Evolutionary conservation across 345 rosid species (phyloP).

Genomic region (Trapa bicornis): DNA sequence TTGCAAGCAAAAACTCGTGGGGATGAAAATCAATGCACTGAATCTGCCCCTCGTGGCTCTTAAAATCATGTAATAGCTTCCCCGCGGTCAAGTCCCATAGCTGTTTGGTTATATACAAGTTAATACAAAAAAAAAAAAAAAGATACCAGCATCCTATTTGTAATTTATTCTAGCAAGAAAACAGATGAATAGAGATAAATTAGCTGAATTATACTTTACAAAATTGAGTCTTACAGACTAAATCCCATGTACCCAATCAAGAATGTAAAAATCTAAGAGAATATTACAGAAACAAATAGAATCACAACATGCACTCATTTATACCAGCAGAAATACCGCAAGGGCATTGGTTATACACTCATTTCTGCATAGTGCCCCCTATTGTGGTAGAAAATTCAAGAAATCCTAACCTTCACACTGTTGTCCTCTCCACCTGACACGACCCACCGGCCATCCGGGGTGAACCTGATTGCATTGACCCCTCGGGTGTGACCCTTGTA

Average conservation of each 20-base stretch:
- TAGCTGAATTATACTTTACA: not conserved
- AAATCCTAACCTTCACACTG: conserved; percentile 61
- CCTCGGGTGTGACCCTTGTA: conserved; percentile 99
- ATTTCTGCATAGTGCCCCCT: not conserved
- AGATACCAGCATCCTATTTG: not conserved
- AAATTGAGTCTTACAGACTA: not conserved
- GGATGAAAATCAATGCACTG: conserved; percentile 99
- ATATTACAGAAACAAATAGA: not conserved
- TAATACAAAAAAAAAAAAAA: not conserved
- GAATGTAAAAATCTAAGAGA: not conserved
- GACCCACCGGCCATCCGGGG: conserved; percentile 99
- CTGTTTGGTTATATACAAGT: conserved; percentile 21
- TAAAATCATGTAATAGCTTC: conserved; percentile 83
- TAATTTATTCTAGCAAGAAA: not conserved
- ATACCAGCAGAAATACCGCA: not conserved
- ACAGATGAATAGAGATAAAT: not conserved
- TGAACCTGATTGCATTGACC: conserved; percentile 91
- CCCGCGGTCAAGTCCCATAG: conserved; percentile 99
- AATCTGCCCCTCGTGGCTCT: conserved; percentile 85
- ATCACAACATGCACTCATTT: not conserved
- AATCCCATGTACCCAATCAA: not conserved
- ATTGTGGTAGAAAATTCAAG: not conserved
- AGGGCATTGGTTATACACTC: not conserved
- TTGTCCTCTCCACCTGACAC: conserved; percentile 99
- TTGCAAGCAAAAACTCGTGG: conserved; percentile 80